Percentiles rank a stretch among this genome's conserved stretches.
phyloP scores from a whole-genome alignment of 2,329 filamentous ascomycete genomes.

The Lasiodiplodia citricola region DNA sequence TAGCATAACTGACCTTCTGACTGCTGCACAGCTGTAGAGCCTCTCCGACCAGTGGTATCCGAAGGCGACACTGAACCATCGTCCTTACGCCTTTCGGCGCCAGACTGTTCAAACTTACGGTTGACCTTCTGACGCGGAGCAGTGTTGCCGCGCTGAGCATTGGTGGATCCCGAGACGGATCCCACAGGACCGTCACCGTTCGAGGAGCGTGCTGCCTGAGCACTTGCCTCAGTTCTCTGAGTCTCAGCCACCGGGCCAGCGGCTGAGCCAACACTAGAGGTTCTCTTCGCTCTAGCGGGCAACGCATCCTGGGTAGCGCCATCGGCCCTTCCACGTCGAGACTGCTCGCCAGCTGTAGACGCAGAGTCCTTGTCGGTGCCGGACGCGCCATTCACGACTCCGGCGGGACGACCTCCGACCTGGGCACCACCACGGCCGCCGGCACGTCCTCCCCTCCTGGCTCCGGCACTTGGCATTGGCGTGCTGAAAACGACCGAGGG shows the following conservation, averaged over 20 bases:
- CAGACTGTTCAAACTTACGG: slow-evolving; percentile 20
- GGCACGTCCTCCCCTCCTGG: slow-evolving; percentile 50
- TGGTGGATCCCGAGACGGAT: slow-evolving; percentile 8
- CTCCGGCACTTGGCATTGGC: slow-evolving; percentile 64
- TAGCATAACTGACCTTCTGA: slow-evolving; percentile 37
- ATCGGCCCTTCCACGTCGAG: slow-evolving; percentile 41
- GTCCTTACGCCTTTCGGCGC: slow-evolving; percentile 21
- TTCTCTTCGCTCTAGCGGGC: slow-evolving; percentile 41
- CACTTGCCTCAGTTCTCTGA: slow-evolving; percentile 31
- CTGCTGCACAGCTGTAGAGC: slow-evolving; percentile 38
- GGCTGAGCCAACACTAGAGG: slow-evolving; percentile 40
- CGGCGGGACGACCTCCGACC: slow-evolving; percentile 54
- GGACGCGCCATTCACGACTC: slow-evolving; percentile 41
- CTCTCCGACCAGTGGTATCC: slow-evolving; percentile 32
- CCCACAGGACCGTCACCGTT: slow-evolving; percentile 11
- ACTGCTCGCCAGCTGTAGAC: slow-evolving; percentile 36
- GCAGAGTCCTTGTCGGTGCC: slow-evolving; percentile 45
- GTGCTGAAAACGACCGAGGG: slow-evolving; percentile 88
- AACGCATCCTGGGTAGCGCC: slow-evolving; percentile 37
- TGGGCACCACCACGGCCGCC: slow-evolving; percentile 62
- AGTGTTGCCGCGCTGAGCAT: slow-evolving; percentile 5
- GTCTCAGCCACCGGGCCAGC: slow-evolving; percentile 33
- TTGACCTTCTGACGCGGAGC: slow-evolving; percentile 22
- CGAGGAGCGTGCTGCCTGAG: slow-evolving; percentile 20
- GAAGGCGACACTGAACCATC: slow-evolving; percentile 24